Percentiles rank a stretch among this genome's conserved stretches.
Evolutionary conservation across 129 eudicot genomes (phyloP).

Genomic region (Tagetes patula): DNA sequence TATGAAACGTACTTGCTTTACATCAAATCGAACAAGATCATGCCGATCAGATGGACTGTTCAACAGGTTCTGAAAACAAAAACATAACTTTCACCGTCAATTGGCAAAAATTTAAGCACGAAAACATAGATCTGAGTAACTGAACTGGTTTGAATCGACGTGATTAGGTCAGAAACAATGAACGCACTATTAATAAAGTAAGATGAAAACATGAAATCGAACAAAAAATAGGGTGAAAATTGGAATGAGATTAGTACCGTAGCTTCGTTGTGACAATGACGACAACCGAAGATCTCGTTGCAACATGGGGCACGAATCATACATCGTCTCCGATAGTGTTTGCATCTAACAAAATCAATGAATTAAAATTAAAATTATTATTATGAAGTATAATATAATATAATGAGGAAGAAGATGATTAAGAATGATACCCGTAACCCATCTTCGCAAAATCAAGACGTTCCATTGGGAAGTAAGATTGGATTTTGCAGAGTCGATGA

Average conservation of each 20-base stretch:
- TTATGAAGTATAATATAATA: too few species aligned
- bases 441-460: slow-evolving; percentile 93
- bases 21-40: slow-evolving; percentile 74
- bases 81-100: slow-evolving; percentile 2
- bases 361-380: neutral
- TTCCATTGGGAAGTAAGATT: slow-evolving; percentile 38
- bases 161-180: neutral
- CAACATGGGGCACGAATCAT: slow-evolving; percentile 97
- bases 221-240: neutral
- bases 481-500: neutral
- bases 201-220: neutral
- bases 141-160: neutral
- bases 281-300: slow-evolving; percentile 87
- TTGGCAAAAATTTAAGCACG: neutral
- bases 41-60: slow-evolving; percentile 68
- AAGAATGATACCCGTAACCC: slow-evolving; percentile 72
- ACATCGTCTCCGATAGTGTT: slow-evolving; percentile 95
- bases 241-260: slow-evolving; percentile 43
- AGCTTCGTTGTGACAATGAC: slow-evolving; percentile 97
- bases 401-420: neutral
- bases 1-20: slow-evolving; percentile 61
- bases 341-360: slow-evolving; percentile 52
- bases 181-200: neutral
- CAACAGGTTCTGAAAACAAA: slow-evolving; percentile 51
- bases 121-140: slow-evolving; percentile 24